Base-by-base conservation (phyloP, 169 alveolate genomes). In the Miamiensis avidus region DNA sequence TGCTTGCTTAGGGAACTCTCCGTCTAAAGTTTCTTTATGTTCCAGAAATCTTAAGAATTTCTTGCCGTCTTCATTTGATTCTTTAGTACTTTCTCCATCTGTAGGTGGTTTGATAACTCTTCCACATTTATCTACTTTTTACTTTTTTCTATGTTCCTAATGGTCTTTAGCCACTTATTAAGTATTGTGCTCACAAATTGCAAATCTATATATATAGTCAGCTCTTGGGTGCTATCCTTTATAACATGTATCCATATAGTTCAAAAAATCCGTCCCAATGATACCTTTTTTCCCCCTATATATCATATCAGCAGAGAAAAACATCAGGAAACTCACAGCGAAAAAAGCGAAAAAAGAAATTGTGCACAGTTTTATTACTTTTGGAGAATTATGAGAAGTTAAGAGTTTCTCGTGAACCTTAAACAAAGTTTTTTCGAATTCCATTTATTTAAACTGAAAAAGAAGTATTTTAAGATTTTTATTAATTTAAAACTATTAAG, bases 391-490 rank as follows among this genome's bases (percentile, higher is more conserved):
- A 25, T 73, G 29, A 0, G 76, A 25, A 26, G 84, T 31, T 64
- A 86, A 34, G 20, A 86, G 11, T 65, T 75, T 81, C 31, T 81
- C 83, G 75, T 81, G 84, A 0, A 86, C 74, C 72, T 81, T 81
- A 75, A 74, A 81, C 31, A 86, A 72, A 30, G 82, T 34, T 81
- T 81, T 81, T 75, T 86, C 90, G 27, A 86, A 64, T 34, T 86
- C 90, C 90, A 86, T 86, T 81, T 34, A 0, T 1, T 29, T n/a
- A n/a, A n/a, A n/a, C n/a, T n/a, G n/a, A n/a, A n/a, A n/a, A n/a
- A n/a, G n/a, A n/a, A n/a, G n/a, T n/a, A n/a, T n/a, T n/a, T n/a
- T n/a, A n/a, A n/a, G n/a, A n/a, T n/a, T n/a, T n/a, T n/a, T n/a
- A n/a, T n/a, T n/a, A n/a, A n/a, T n/a, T n/a, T n/a, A n/a, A n/a